Evolutionary conservation across 2,329 filamentous ascomycete genomes (phyloP).

Genomic region (Penicillium rolfsii): DNA sequence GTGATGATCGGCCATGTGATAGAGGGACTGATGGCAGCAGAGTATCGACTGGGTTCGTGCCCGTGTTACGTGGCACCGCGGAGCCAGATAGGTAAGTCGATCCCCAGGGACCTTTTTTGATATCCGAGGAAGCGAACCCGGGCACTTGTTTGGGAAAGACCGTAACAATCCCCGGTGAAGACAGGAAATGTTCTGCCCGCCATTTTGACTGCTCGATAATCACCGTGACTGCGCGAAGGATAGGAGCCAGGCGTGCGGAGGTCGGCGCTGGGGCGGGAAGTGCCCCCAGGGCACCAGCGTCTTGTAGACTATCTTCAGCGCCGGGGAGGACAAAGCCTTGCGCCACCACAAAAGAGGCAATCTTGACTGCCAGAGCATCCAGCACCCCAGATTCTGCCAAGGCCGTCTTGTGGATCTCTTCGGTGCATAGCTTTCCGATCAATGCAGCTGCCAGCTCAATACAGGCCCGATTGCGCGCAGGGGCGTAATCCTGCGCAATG

Average conservation of each 20-base stretch:
- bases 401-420: conserved; percentile 70
- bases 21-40: conserved; percentile 60
- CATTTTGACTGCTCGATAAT: conserved; percentile 80
- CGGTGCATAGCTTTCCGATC: conserved; percentile 66
- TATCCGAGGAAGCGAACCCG: conserved; percentile 56
- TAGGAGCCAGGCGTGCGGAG: conserved; percentile 64
- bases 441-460: conserved; percentile 51
- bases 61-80: conserved; percentile 50
- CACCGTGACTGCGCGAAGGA: conserved; percentile 75
- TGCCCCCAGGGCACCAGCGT: conserved; percentile 58
- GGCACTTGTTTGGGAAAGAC: conserved; percentile 64
- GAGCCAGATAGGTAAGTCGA: conserved; percentile 58
- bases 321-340: conserved; percentile 70
- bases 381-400: conserved; percentile 74
- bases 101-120: conserved; percentile 56
- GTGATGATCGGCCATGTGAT: conserved; percentile 36
- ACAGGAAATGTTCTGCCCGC: conserved; percentile 71
- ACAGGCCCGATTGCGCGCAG: conserved; percentile 56
- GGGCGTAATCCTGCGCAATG: conserved; percentile 61
- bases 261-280: conserved; percentile 66
- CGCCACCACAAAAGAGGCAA: conserved; percentile 71
- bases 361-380: conserved; percentile 73
- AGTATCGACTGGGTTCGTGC: conserved; percentile 64
- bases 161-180: conserved; percentile 69
- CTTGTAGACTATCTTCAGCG: conserved; percentile 59